phyloP scores from a whole-genome alignment of 2,329 filamentous ascomycete genomes.

The Lithohypha guttulata region DNA sequence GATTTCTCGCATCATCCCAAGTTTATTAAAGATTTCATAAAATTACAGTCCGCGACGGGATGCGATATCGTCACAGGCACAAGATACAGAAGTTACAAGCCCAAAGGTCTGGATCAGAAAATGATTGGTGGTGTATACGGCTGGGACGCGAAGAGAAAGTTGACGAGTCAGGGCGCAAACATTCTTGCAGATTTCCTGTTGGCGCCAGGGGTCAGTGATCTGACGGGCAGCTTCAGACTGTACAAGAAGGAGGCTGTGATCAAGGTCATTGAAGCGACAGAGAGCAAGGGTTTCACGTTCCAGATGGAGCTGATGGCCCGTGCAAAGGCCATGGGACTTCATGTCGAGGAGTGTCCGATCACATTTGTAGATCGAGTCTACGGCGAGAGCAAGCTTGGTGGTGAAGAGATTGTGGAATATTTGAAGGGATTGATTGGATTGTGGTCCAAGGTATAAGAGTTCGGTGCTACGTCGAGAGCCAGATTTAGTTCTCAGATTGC shows the following conservation, averaged over 20 bases:
- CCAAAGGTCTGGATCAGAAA: slow-evolving; percentile 27
- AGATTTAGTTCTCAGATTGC: no score
- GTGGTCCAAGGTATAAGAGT: slow-evolving; percentile 60
- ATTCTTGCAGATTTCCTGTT: slow-evolving; percentile 91
- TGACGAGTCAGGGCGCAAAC: slow-evolving; percentile 70
- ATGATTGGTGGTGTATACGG: slow-evolving; percentile 69
- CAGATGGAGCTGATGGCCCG: slow-evolving; percentile 99
- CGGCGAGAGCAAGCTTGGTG: slow-evolving; percentile 88
- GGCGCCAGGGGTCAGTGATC: slow-evolving; percentile 83
- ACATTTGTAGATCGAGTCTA: slow-evolving; percentile 92
- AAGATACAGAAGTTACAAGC: slow-evolving; percentile 65
- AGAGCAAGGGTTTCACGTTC: slow-evolving; percentile 96
- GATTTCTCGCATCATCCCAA: slow-evolving; percentile 99
- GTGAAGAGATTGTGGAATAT: slow-evolving; percentile 93
- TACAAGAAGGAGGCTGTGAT: slow-evolving; percentile 87
- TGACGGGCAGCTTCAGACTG: slow-evolving; percentile 87
- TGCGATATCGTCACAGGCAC: slow-evolving; percentile 98
- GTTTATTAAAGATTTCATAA: slow-evolving; percentile 93
- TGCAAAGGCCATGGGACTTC: slow-evolving; percentile 90
- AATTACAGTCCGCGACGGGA: slow-evolving; percentile 61
- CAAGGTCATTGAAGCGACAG: slow-evolving; percentile 78
- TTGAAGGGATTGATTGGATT: slow-evolving; percentile 70
- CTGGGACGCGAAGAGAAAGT: slow-evolving; percentile 86
- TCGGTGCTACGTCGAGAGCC: no score
- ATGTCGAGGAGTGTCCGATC: slow-evolving; percentile 90